A percentile compares a stretch with the other conserved stretches of the same genome.
Evolutionary conservation across 352 stramenopile genomes (phyloP).

Genomic region (Phytophthora sp.): DNA sequence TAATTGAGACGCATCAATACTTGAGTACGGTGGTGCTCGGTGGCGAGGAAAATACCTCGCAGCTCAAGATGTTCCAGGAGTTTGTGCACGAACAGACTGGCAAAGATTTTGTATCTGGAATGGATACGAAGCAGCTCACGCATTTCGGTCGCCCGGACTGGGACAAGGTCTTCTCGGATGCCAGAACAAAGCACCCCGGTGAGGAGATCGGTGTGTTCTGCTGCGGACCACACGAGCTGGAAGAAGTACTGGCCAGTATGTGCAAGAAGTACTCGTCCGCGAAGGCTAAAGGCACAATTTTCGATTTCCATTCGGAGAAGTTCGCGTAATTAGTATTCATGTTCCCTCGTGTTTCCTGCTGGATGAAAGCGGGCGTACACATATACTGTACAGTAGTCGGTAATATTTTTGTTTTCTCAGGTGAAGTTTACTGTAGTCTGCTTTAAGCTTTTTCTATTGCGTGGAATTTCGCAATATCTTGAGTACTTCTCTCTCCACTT

Average conservation of each 20-base stretch:
- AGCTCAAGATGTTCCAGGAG: constrained; percentile 79
- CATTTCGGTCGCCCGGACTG: constrained; percentile 85
- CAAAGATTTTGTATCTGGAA: constrained; percentile 75
- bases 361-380: constrained; percentile 22
- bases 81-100: constrained; percentile 74
- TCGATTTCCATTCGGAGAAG: constrained; percentile 84
- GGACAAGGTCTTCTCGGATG: constrained; percentile 66
- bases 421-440: too few species aligned
- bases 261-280: constrained; percentile 68
- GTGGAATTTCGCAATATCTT: too few species aligned
- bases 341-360: constrained; percentile 21
- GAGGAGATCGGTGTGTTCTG: constrained; percentile 84
- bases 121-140: constrained; percentile 72
- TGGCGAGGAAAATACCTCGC: constrained; percentile 57
- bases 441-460: too few species aligned
- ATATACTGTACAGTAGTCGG: constrained; percentile 6
- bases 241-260: constrained; percentile 64
- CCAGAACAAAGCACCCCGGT: constrained; percentile 41
- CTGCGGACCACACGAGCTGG: constrained; percentile 71
- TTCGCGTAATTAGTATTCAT: constrained; percentile 47
- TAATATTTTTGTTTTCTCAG: constrained; percentile 28
- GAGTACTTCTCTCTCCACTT: background rate
- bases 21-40: constrained; percentile 77
- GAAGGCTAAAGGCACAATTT: constrained; percentile 51
- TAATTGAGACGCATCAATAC: constrained; percentile 82